Evolutionary conservation across 176 grass and related monocot species (phyloP), one percentile per base, ranked within the genome.

Genomic region (Triticum monococcum): DNA sequence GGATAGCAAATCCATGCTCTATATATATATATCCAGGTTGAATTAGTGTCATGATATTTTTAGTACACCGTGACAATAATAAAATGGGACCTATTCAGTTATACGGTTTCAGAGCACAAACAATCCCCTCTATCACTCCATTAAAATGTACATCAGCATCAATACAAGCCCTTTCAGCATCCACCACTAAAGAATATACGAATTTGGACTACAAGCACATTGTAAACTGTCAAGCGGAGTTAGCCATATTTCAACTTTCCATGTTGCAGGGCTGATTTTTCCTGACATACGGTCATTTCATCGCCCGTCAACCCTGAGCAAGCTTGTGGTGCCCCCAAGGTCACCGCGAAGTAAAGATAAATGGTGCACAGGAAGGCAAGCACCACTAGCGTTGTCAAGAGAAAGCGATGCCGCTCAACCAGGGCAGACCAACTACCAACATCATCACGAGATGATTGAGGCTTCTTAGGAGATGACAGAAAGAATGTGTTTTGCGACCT

Each of bases 311-410:
- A 78, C 63, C 90, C 92, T 8, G 87, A 48, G 33, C 96, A 98
- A 52, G 86, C 88, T 90, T 88, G 75, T 81, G 79, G 37, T 32
- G 76, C 25, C 65, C 88, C 93, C 79, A 96, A 70, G 45, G 96
- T 98, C 68, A 96, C 86, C 18, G 96, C 96, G 57, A 98, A 98
- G 89, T 96, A 98, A 68, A 98, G 70, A 89, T 98, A 98, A 72
- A 98, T 86, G 14, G 92, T 94, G 90, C 96, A 98, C 45, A 98
- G 90, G 59, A 98, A 94, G 59, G 82, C 90, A 86, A 98, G 89
- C 14, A 96, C 78, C 38, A 91, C 72, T 50, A 98, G 87, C 37
- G 88, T 94, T 38, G 92, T 98, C 40, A 96, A 64, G 81, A 98
- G 93, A 80, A 98, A 98, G 59, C 88, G 88, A 79, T 98, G 96